phyloP scores from a whole-genome alignment of 306 rosid genomes.

The Lathyrus aphaca region DNA sequence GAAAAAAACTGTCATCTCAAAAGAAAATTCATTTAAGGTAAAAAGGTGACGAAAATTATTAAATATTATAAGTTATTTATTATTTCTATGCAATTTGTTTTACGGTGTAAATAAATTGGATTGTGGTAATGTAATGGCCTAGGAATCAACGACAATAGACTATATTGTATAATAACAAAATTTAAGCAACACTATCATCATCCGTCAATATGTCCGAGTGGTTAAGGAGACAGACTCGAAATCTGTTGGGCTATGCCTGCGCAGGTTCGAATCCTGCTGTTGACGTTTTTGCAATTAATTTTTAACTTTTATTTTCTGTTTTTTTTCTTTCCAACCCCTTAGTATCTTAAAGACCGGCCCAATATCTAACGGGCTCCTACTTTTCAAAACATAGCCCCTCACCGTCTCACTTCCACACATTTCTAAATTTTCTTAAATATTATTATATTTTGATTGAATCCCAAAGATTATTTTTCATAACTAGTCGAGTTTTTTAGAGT shows the following conservation, averaged over 20 bases:
- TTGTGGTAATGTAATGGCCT: too few relatives aligned
- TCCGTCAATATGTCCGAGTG: slow-evolving; percentile 52
- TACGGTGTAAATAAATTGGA: too few relatives aligned
- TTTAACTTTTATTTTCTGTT: background rate
- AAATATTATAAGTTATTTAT: background rate
- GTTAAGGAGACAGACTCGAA: slow-evolving; percentile 60
- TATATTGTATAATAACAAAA: too few relatives aligned
- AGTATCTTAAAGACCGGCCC: background rate
- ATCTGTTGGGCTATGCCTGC: slow-evolving; percentile 55
- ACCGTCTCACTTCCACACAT: too few relatives aligned
- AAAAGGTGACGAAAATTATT: background rate
- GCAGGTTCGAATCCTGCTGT: slow-evolving; percentile 59
- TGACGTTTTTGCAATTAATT: slow-evolving; percentile 17
- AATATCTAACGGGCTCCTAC: background rate
- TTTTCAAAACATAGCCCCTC: too few relatives aligned
- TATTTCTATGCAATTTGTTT: too few relatives aligned
- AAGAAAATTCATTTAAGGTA: background rate
- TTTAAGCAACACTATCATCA: too few relatives aligned
- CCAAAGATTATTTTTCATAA: too few relatives aligned
- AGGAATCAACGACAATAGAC: too few relatives aligned
- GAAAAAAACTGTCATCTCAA: background rate
- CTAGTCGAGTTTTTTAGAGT: too few relatives aligned
- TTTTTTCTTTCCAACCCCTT: background rate
- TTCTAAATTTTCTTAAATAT: too few relatives aligned
- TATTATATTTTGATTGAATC: too few relatives aligned